Conservation (phyloP, 202 grass and related monocot genomes). For the Bolboschoenoplectus hybrid region DNA sequence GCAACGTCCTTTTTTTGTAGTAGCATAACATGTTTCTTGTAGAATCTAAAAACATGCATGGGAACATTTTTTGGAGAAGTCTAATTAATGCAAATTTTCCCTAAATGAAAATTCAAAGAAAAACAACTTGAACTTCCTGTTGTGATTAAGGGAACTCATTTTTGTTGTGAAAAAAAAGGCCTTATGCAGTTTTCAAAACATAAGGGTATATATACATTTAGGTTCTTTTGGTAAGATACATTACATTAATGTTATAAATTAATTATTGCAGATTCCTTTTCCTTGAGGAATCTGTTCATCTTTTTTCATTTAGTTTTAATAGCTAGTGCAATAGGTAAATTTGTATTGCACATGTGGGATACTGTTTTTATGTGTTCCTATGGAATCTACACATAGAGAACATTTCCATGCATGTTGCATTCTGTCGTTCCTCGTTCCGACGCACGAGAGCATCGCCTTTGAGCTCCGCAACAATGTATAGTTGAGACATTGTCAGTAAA, state of each 20-base stretch:
- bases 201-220: background rate
- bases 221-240: slow-evolving; percentile 1
- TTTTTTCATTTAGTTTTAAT: background rate
- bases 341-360: background rate
- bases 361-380: background rate
- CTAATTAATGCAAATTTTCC: no score
- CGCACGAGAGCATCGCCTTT: background rate
- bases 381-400: background rate
- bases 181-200: background rate
- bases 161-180: background rate
- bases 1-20: background rate
- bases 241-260: slow-evolving; percentile 29
- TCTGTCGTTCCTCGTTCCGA: background rate
- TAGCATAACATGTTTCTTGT: background rate
- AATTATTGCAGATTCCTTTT: slow-evolving; percentile 39
- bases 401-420: background rate
- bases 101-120: background rate
- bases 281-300: slow-evolving; percentile 17
- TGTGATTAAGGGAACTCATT: background rate
- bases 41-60: background rate
- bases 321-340: slow-evolving; percentile 4
- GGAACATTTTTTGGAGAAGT: background rate
- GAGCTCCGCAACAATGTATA: background rate
- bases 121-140: background rate
- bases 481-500: no score